Conservation (phyloP, 768 basidiomycete species). For the Leccinum subgranulosum region DNA sequence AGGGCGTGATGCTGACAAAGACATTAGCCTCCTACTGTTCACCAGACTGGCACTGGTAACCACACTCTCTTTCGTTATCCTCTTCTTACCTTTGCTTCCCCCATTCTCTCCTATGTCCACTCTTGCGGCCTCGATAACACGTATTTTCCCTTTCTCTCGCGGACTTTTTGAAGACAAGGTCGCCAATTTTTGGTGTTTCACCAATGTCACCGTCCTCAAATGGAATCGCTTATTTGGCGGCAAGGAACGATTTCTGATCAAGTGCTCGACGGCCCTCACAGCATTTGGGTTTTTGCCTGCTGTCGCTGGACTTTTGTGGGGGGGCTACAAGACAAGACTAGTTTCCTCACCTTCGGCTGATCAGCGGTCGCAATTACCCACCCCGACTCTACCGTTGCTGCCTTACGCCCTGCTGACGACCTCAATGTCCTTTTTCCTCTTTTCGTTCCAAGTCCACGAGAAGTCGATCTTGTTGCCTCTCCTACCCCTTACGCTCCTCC, state of each 20-base stretch:
- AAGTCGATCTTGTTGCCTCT: constrained; percentile 88
- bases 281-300: constrained; percentile 66
- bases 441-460: constrained; percentile 96
- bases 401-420: constrained; percentile 78
- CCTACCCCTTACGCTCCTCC: constrained; percentile 76
- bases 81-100: constrained; percentile 80
- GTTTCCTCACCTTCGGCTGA: neutral
- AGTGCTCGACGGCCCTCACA: constrained; percentile 65
- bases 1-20: constrained; percentile 1
- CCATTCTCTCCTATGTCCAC: constrained; percentile 51
- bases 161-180: constrained; percentile 96
- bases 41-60: constrained; percentile 64
- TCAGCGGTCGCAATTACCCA: constrained; percentile 23
- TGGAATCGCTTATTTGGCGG: constrained; percentile 51
- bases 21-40: constrained; percentile 49
- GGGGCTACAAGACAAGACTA: constrained; percentile 33
- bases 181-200: constrained; percentile 96
- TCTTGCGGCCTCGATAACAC: constrained; percentile 62
- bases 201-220: constrained; percentile 77
- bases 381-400: constrained; percentile 64
- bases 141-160: constrained; percentile 90
- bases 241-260: constrained; percentile 53
- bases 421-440: constrained; percentile 91
- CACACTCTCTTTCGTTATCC: constrained; percentile 53
- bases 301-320: constrained; percentile 44